Conservation (phyloP, 2,329 filamentous ascomycete genomes). For the Fusarium albosuccineum region DNA sequence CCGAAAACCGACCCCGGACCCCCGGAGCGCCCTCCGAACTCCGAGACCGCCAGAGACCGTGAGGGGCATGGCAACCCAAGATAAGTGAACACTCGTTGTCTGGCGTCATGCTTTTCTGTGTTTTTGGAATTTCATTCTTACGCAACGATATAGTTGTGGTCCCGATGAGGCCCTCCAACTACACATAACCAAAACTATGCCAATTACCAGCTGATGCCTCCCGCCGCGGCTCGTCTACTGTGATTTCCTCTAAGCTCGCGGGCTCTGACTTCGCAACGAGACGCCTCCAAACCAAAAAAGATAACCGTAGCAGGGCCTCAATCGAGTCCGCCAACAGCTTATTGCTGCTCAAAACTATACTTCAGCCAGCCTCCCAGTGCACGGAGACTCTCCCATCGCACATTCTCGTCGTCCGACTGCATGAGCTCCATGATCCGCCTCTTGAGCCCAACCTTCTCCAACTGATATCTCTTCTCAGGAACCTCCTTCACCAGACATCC, state of each 20-base stretch:
- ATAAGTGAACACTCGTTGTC: background rate
- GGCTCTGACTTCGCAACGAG: constrained; percentile 34
- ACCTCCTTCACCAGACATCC: constrained; percentile 90
- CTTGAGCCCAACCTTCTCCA: constrained; percentile 90
- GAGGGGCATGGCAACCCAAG: background rate
- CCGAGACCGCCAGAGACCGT: constrained; percentile 10
- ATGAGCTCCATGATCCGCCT: constrained; percentile 92
- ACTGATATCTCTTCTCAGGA: constrained; percentile 81
- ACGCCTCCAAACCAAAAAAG: constrained; percentile 42
- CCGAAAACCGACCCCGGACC: constrained; percentile 42
- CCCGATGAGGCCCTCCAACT: constrained; percentile 31
- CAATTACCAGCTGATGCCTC: constrained; percentile 48
- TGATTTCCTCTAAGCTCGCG: constrained; percentile 37
- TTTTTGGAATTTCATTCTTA: constrained; percentile 33
- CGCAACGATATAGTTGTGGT: constrained; percentile 30
- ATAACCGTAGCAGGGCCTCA: constrained; percentile 31
- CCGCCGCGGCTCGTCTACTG: constrained; percentile 44
- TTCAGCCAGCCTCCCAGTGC: constrained; percentile 78
- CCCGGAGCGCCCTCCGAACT: constrained; percentile 40
- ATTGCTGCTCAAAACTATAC: constrained; percentile 69
- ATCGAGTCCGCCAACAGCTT: constrained; percentile 20
- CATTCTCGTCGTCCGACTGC: constrained; percentile 87
- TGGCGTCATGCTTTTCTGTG: background rate
- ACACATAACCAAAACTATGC: constrained; percentile 47
- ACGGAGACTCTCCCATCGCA: constrained; percentile 92